Conservation (phyloP, 164 flowering plant genomes). For the grape (Vitis vinifera) region ASM3070453v1 NC_081808.1:1046001-1046500, state of each 20-base stretch:
- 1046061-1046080: too few relatives aligned
- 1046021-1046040: neutral
- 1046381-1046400: conserved; percentile 94
- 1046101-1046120: too few relatives aligned
- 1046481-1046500: conserved; percentile 80
- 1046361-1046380: conserved; percentile 77
- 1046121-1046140: too few relatives aligned
- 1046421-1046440: conserved; percentile 96
- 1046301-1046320: conserved; percentile 90
- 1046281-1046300: conserved; percentile 80
- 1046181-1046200: too few relatives aligned
- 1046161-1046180: too few relatives aligned
- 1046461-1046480: conserved; percentile 80
- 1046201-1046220: too few relatives aligned
- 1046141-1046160: too few relatives aligned
- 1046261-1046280: too few relatives aligned
- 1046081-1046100: too few relatives aligned
- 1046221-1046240: too few relatives aligned
- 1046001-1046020: neutral
- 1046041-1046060: neutral
- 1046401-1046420: conserved; percentile 96
- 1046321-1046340: conserved; percentile 92
- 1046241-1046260: too few relatives aligned
- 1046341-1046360: conserved; percentile 90
- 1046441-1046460: conserved; percentile 47